phyloP scores from a whole-genome alignment of 345 rosid species.

The Heritiera littoralis region DNA sequence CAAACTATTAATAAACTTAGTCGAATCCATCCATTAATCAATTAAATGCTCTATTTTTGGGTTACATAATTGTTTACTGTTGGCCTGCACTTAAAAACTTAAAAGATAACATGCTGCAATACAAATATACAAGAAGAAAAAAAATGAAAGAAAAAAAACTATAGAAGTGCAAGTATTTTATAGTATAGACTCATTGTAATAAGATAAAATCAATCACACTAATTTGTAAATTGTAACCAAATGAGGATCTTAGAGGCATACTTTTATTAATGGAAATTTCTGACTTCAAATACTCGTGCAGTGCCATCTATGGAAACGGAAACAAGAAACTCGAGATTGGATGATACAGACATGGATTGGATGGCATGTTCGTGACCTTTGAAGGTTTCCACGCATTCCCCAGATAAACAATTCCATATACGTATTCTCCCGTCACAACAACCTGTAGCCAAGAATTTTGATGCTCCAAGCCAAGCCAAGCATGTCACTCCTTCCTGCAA shows the following conservation, averaged over 20 bases:
- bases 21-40: too few relatives aligned
- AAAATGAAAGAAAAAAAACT: not conserved
- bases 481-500: conserved; percentile 77
- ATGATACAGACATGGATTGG: conserved; percentile 56
- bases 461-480: conserved; percentile 73
- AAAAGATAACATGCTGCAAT: not conserved
- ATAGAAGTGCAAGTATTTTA: not conserved
- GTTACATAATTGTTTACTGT: not conserved
- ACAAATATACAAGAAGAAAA: not conserved
- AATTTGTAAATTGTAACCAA: not conserved
- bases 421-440: conserved; percentile 71
- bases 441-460: conserved; percentile 75
- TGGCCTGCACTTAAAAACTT: not conserved
- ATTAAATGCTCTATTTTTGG: too few relatives aligned
- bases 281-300: conserved; percentile 77
- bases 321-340: conserved; percentile 55
- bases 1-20: too few relatives aligned
- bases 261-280: conserved; percentile 39
- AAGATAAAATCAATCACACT: not conserved
- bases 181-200: too few relatives aligned
- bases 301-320: conserved; percentile 70
- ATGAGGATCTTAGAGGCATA: not conserved
- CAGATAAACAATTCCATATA: conserved; percentile 83
- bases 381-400: conserved; percentile 59
- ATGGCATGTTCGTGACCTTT: conserved; percentile 66